phyloP scores from a whole-genome alignment of 441 rosid genomes.

The Rhodomyrtus psidioides region DNA sequence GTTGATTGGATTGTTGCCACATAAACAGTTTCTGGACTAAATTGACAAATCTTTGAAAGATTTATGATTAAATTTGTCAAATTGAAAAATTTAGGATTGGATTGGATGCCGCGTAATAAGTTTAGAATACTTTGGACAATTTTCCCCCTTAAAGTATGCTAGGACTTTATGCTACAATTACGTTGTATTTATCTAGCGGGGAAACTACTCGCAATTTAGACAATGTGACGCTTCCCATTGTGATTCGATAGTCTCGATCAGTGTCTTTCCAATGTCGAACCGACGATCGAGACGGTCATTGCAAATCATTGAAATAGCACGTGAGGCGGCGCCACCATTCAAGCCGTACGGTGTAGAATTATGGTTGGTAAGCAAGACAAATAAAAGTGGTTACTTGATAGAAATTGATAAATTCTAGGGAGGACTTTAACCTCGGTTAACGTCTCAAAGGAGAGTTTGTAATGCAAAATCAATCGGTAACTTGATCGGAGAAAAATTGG shows the following conservation, averaged over 20 bases:
- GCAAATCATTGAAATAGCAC: background rate
- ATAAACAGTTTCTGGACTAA: rapidly evolving
- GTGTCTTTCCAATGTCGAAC: background rate
- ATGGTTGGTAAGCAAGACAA: background rate
- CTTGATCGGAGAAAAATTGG: background rate
- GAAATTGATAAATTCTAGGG: background rate
- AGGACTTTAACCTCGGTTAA: rapidly evolving
- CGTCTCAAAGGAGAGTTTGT: background rate
- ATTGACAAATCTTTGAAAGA: background rate
- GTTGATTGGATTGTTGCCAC: rapidly evolving
- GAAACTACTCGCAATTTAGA: background rate
- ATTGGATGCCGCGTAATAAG: rapidly evolving
- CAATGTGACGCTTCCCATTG: background rate
- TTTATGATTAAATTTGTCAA: background rate
- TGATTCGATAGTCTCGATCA: background rate
- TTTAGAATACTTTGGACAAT: rapidly evolving
- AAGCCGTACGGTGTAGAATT: background rate
- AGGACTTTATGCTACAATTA: background rate
- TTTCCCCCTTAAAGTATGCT: background rate
- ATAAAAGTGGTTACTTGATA: background rate
- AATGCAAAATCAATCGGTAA: background rate
- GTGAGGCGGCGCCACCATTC: background rate
- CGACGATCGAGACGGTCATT: background rate
- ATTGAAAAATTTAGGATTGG: background rate
- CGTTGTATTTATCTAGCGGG: background rate